Percentiles rank a stretch among this genome's conserved stretches.
Conservation (phyloP, 805 yeast genomes). For the Candida boidinii region DNA sequence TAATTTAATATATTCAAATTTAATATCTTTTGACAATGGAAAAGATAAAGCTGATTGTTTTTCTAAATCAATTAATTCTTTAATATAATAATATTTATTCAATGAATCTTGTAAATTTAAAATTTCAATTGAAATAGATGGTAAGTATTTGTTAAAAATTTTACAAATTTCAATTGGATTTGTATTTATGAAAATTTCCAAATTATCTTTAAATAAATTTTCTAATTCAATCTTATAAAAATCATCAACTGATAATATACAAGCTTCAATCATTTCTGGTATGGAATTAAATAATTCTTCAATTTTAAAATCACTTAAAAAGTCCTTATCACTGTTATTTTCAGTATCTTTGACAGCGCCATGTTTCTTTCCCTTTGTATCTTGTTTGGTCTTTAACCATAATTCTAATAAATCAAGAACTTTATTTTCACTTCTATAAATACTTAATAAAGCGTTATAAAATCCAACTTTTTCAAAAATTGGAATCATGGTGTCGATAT, state of each 20-base stretch:
- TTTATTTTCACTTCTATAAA: slow-evolving; percentile 46
- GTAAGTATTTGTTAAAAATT: slow-evolving; percentile 28
- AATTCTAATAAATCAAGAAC: slow-evolving; percentile 45
- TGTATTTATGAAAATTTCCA: slow-evolving; percentile 17
- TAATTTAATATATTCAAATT: slow-evolving; percentile 18
- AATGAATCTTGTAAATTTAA: slow-evolving; percentile 20
- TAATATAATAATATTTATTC: slow-evolving; percentile 26
- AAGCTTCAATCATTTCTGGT: slow-evolving; percentile 16
- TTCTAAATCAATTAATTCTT: slow-evolving; percentile 18
- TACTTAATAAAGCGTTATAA: slow-evolving; percentile 46
- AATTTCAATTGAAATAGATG: slow-evolving; percentile 30
- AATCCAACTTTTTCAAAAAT: slow-evolving; percentile 47
- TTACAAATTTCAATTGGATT: slow-evolving; percentile 28
- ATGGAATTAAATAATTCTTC: slow-evolving; percentile 23
- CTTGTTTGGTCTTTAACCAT: slow-evolving; percentile 30
- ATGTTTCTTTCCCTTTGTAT: slow-evolving; percentile 2
- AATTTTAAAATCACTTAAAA: slow-evolving; percentile 3
- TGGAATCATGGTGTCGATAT: slow-evolving; percentile 38
- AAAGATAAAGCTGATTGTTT: slow-evolving; percentile 6
- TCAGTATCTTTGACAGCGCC: neutral
- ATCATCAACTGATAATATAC: slow-evolving; percentile 8
- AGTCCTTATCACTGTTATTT: slow-evolving; percentile 1
- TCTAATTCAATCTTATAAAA: slow-evolving; percentile 17
- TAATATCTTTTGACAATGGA: slow-evolving; percentile 7
- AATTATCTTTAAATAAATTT: slow-evolving; percentile 19